Percentiles rank a stretch among this genome's conserved stretches.
Evolutionary conservation across 345 rosid genomes (phyloP).

Genomic region (Noccaea caerulescens): DNA sequence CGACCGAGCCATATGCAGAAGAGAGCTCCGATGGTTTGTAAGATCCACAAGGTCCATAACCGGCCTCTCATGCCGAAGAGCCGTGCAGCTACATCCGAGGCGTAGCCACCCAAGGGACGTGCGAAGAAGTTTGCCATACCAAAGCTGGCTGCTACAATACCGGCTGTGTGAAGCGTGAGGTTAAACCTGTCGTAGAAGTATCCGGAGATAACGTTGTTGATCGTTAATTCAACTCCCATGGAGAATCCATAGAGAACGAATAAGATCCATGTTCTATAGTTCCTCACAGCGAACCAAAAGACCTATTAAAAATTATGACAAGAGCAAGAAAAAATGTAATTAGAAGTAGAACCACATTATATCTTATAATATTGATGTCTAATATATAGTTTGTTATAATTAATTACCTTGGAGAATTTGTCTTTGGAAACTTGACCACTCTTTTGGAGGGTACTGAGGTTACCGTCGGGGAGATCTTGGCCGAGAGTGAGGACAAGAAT

Average conservation of each 20-base stretch:
- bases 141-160: constrained; percentile 73
- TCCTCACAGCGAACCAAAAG: constrained; percentile 64
- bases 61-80: constrained; percentile 86
- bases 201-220: constrained; percentile 67
- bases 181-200: constrained; percentile 75
- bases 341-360: constrained; percentile 8
- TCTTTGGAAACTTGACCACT: constrained; percentile 74
- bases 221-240: constrained; percentile 74
- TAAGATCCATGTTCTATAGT: constrained; percentile 82
- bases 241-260: constrained; percentile 72
- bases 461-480: constrained; percentile 92
- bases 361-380: not conserved
- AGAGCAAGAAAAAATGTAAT: not conserved
- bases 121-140: constrained; percentile 85
- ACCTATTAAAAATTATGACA: constrained; percentile 45
- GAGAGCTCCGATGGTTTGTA: constrained; percentile 75
- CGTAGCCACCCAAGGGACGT: constrained; percentile 77
- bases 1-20: constrained; percentile 84
- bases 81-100: constrained; percentile 65
- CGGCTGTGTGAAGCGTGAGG: constrained; percentile 74
- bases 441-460: constrained; percentile 69
- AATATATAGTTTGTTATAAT: not conserved
- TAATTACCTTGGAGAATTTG: constrained; percentile 68
- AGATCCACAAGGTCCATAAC: constrained; percentile 72
- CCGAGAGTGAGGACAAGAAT: constrained; percentile 71